Conservation (phyloP, 208 protist genomes). For the Histomonas meleagridis region DNA sequence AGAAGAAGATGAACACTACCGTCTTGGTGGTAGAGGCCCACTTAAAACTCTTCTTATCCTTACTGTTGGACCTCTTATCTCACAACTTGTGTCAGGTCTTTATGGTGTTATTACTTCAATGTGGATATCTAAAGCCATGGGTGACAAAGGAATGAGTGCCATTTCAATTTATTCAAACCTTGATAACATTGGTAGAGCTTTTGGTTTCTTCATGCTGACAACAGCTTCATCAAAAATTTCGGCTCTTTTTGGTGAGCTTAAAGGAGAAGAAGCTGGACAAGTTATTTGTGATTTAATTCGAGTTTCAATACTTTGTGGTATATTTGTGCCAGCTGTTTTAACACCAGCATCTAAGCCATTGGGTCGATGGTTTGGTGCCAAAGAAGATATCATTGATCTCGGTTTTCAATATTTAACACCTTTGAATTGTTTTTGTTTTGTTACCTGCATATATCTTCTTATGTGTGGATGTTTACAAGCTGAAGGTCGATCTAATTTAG, state of each 20-base stretch:
- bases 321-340: neutral
- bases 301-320: neutral
- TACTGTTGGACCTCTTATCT: neutral
- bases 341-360: neutral
- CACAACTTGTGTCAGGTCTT: neutral
- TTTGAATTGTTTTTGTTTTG: neutral
- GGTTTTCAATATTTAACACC: neutral
- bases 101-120: conserved; percentile 21
- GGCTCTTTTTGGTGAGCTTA: neutral
- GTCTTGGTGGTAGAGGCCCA: neutral
- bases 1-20: neutral
- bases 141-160: neutral
- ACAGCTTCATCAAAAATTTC: neutral
- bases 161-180: neutral
- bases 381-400: neutral
- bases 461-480: neutral
- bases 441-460: neutral
- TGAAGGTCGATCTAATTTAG: neutral
- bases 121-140: neutral
- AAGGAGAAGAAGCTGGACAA: neutral
- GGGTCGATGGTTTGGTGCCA: neutral
- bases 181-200: neutral
- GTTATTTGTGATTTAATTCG: neutral
- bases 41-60: neutral
- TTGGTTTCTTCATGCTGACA: neutral